These are phyloP conservation scores for Crithidia bombi DNA, from an alignment of 208 protist genomes.

Conservation along the genomic window DNA sequence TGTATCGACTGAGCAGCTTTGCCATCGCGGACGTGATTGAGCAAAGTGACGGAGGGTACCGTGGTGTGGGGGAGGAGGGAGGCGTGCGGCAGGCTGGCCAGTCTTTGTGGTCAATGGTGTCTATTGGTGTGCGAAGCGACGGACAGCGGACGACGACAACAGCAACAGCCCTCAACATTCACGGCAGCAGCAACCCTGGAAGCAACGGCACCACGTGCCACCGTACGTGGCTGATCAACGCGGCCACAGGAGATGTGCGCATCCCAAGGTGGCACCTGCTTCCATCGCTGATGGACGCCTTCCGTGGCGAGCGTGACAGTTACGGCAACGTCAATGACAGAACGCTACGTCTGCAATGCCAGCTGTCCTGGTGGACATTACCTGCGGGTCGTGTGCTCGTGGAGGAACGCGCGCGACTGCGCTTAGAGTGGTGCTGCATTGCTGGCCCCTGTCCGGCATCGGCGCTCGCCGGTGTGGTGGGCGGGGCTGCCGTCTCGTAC, in stretches of 20 bases:
- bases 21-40: conserved; percentile 19
- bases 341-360: not conserved
- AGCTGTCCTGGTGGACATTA: not conserved
- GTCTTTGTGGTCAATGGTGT: conserved; percentile 1
- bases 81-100: not conserved
- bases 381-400: conserved; percentile 11
- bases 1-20: conserved; percentile 20
- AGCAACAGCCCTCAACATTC: not conserved
- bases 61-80: not conserved
- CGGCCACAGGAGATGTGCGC: not conserved
- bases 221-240: not conserved
- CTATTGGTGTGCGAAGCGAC: not conserved
- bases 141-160: not conserved
- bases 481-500: conserved; percentile 26
- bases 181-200: not conserved
- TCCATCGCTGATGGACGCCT: not conserved
- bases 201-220: not conserved
- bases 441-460: not conserved
- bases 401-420: conserved; percentile 18
- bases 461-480: conserved; percentile 19
- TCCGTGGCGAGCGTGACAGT: not conserved
- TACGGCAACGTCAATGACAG: not conserved
- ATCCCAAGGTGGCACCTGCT: conserved; percentile 1
- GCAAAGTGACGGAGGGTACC: not conserved
- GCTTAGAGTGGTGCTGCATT: conserved; percentile 23